Evolutionary conservation across 2,329 filamentous ascomycete genomes (phyloP).

Genomic region (Talaromyces sp.): DNA sequence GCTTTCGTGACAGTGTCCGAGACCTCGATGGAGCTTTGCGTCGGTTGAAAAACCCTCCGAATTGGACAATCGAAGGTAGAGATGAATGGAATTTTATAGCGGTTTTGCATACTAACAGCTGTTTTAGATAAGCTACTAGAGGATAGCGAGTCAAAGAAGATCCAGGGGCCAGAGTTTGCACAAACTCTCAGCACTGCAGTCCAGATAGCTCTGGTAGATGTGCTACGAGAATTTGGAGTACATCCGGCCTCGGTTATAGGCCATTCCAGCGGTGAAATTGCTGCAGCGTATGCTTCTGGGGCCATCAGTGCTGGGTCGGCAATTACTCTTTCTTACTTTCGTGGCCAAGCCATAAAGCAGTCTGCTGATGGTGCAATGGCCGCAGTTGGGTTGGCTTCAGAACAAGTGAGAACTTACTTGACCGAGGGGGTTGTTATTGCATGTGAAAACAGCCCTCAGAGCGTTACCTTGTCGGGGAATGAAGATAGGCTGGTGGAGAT

Average conservation of each 20-base stretch:
- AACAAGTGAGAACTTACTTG: conserved; percentile 12
- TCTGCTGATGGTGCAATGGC: conserved; percentile 21
- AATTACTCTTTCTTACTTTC: conserved; percentile 13
- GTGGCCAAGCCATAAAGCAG: conserved; percentile 15
- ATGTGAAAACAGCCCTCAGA: conserved; percentile 33
- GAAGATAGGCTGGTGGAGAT: conserved; percentile 18
- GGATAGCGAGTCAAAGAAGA: not conserved
- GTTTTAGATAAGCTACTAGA: no score
- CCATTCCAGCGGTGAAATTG: conserved; percentile 17
- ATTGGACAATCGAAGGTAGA: no score
- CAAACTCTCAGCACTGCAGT: conserved; percentile 18
- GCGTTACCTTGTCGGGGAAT: conserved; percentile 32
- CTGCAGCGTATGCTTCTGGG: conserved; percentile 16
- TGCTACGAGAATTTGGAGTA: conserved; percentile 8
- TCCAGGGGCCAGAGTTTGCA: conserved; percentile 17
- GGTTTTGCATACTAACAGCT: no score
- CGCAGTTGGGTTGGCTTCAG: conserved; percentile 19
- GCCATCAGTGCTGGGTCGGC: conserved; percentile 17
- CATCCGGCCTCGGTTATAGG: conserved; percentile 9
- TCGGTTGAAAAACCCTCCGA: no score
- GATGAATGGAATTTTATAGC: no score
- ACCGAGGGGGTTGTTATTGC: conserved; percentile 25
- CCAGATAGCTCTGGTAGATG: conserved; percentile 14
- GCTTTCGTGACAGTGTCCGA: no score
- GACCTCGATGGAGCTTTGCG: no score